Conservation (phyloP, 495 filamentous ascomycete genomes). For the Aspergillus cristatus region DNA sequence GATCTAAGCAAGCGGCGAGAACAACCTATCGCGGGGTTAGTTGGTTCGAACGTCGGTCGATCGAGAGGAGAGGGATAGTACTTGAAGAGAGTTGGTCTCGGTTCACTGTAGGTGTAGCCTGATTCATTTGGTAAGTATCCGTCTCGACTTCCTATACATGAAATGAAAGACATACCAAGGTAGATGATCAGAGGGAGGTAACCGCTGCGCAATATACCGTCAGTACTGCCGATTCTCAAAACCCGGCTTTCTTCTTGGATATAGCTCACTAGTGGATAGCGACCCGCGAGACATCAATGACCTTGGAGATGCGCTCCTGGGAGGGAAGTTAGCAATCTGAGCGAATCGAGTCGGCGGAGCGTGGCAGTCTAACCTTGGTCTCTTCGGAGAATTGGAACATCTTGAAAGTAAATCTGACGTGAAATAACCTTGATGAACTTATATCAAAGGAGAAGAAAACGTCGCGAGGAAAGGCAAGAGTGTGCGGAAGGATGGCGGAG, state of each 20-base stretch:
- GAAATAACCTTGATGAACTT: too few relatives aligned
- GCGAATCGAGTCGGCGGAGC: background rate
- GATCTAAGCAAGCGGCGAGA: slow-evolving; percentile 56
- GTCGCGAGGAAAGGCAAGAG: background rate
- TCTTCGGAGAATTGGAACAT: slow-evolving; percentile 94
- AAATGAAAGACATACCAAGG: slow-evolving; percentile 57
- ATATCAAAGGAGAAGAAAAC: background rate
- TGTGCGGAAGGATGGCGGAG: slow-evolving; percentile 11
- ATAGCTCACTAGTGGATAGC: slow-evolving; percentile 84
- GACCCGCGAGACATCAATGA: slow-evolving; percentile 88
- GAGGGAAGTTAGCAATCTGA: slow-evolving; percentile 7
- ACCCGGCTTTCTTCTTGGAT: slow-evolving; percentile 3
- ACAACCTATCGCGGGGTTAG: slow-evolving; percentile 43
- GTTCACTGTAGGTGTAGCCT: slow-evolving; percentile 93
- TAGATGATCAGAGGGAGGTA: slow-evolving; percentile 96
- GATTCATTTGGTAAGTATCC: slow-evolving; percentile 12
- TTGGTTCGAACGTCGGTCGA: too few relatives aligned
- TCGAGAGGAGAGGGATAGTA: slow-evolving; percentile 25
- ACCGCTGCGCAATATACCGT: slow-evolving; percentile 51
- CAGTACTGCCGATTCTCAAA: slow-evolving; percentile 14
- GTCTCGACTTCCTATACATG: background rate
- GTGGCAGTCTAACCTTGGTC: slow-evolving; percentile 61
- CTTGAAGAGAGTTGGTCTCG: slow-evolving; percentile 88
- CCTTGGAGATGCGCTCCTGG: slow-evolving; percentile 90
- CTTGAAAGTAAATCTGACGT: slow-evolving; percentile 14